phyloP scores from a whole-genome alignment of 1,139 yeast genomes.

The Candida sojae region DNA sequence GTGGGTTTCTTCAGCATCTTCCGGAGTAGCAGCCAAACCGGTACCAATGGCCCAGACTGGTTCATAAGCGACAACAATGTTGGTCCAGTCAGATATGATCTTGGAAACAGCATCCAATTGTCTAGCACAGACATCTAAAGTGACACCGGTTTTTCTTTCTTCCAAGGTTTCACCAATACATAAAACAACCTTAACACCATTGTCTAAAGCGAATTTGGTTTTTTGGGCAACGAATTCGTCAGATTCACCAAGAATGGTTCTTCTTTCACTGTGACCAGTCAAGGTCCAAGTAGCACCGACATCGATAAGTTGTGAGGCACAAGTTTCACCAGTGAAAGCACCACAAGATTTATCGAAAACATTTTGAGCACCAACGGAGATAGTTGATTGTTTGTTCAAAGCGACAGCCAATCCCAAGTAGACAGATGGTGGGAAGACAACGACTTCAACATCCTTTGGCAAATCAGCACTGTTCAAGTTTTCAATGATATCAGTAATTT shows the following conservation, averaged over 20 bases:
- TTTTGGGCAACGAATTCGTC: slow-evolving; percentile 93
- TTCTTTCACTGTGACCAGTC: slow-evolving; percentile 98
- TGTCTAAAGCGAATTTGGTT: slow-evolving; percentile 90
- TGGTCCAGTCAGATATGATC: slow-evolving; percentile 85
- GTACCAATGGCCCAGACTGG: slow-evolving; percentile 99
- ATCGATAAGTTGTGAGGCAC: slow-evolving; percentile 87
- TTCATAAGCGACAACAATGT: slow-evolving; percentile 95
- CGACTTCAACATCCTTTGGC: slow-evolving; percentile 81
- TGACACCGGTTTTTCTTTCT: slow-evolving; percentile 87
- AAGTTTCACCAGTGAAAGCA: slow-evolving; percentile 97
- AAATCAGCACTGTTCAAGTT: slow-evolving; percentile 77
- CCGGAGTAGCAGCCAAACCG: slow-evolving; percentile 98
- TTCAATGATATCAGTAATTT: slow-evolving; percentile 81
- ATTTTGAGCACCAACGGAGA: slow-evolving; percentile 88
- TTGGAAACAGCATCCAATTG: slow-evolving; percentile 90
- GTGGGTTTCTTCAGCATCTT: slow-evolving; percentile 96
- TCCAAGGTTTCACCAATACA: slow-evolving; percentile 98
- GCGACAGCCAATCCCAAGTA: slow-evolving; percentile 79
- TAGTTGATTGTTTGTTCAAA: slow-evolving; percentile 68
- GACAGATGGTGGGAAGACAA: slow-evolving; percentile 94
- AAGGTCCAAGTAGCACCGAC: slow-evolving; percentile 94
- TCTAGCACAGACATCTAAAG: slow-evolving; percentile 83
- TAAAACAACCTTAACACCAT: slow-evolving; percentile 85
- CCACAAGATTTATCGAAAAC: slow-evolving; percentile 85
- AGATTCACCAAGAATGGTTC: slow-evolving; percentile 87